Base-by-base conservation (phyloP, 1,284 basidiomycete species). In the Microbotryum intermedium region DNA sequence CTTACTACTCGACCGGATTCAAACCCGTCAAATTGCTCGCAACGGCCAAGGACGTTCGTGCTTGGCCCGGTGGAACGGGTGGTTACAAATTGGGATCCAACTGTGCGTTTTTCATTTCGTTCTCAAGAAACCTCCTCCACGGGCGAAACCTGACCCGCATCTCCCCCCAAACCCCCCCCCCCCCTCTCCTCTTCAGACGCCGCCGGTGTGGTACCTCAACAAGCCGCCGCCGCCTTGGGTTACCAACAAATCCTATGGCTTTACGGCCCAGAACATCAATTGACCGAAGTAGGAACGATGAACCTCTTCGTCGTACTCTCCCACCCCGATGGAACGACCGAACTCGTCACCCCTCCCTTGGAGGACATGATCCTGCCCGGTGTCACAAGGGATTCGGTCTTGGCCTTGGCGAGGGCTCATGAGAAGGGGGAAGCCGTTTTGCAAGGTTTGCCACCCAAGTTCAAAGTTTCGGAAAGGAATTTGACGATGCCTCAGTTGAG, bases 331-430 rank as follows among this genome's bases (percentile, higher is more conserved):
- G 90, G 88, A 45, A 77, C 77, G 18, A 76, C 80, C 55, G 90
- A 94, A 74, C 83, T 95, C 62, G 84, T 91, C 56, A 95, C 93
- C 0, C 92, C 94, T 10, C 91, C 93, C 8, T 80, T 97, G 45
- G 90, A 92, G 71, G 93, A 94, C 62, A 87, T 95, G 81, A 93
- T 99, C 72, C 85, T 99, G 13, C 93, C 95, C 20, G 95, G 95
- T 64, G 87, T 99, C 25, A 97, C 93, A 10, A 86, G 95, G 64
- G 65, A 66, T 51, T 91, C 88, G 21, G 86, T 95, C 51, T 81
- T 98, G 30, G 72, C 81, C 6, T 84, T 98, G 55, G 87, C 90
- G 2, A 82, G 84, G 50, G 84, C 82, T 23, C 94, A 97, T 72
- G 74, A 78, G 2, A 85, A 87, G 58, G 78, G 77, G 26, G 74